Conservation (phyloP, 139 green algal species). For the Dunaliella primolecta region DNA sequence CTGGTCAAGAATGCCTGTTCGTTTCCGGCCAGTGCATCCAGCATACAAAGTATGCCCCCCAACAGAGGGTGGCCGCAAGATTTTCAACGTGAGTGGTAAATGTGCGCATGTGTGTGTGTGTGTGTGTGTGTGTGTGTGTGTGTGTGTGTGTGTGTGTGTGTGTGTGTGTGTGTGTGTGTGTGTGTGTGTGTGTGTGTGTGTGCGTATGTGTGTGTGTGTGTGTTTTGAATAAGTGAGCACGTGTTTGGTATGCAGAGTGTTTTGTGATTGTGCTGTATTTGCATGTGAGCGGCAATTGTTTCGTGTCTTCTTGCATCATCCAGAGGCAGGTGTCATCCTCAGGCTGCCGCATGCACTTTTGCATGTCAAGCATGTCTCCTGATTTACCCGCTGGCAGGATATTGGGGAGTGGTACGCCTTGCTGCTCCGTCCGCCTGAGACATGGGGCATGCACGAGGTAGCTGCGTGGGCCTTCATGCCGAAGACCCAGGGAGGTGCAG, state of each 20-base stretch:
- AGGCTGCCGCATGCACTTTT: too few relatives aligned
- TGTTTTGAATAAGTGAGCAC: neutral
- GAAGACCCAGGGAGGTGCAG: neutral
- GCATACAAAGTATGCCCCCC: neutral
- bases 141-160: constrained; percentile 17
- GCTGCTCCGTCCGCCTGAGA: neutral
- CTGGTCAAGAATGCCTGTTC: neutral
- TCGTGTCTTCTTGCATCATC: neutral
- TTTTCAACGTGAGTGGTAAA: neutral
- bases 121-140: constrained; percentile 11
- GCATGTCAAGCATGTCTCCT: neutral
- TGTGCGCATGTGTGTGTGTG: neutral
- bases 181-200: constrained; percentile 17
- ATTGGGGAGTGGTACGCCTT: neutral
- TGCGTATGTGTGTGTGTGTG: constrained; percentile 17
- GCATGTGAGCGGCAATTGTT: too few relatives aligned
- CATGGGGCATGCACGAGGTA: neutral
- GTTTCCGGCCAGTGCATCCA: neutral
- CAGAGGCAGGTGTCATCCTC: neutral
- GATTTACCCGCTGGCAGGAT: neutral
- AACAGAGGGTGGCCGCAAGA: neutral
- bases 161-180: constrained; percentile 17
- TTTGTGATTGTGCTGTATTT: too few relatives aligned
- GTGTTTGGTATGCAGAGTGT: neutral
- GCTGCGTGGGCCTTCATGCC: neutral